Base-by-base conservation (phyloP, 2,329 filamentous ascomycete genomes). In the Arthrobotrys conoides region DNA sequence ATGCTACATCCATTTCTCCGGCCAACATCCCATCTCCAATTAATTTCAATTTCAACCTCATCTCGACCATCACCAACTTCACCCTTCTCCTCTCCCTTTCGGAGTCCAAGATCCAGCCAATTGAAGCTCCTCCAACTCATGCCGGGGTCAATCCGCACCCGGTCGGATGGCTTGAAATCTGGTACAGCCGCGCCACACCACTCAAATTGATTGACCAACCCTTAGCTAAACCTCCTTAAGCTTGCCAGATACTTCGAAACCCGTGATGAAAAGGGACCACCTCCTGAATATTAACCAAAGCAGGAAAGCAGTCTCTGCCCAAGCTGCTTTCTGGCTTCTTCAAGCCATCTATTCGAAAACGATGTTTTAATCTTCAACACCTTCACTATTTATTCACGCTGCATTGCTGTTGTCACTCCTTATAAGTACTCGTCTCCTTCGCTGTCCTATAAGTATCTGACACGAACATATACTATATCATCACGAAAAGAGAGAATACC, bases 191-290 rank as follows among this genome's bases (percentile, higher is more conserved):
- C 53, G 30, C 53, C 48, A 38, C 33, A 33, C 67, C 53, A 55
- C 67, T 71, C 41, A 71, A 64, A 46, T 41, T 38, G 41, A 38
- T 24, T 16, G 33, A 30, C 27, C 22, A 18, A 18, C 41, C 66
- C 51, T 49, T 36, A 44, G 49, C 66, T 48, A 41, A 67, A 68
- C 49, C 67, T 70, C 67, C 69, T 63, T 41, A 44, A 41, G 20
- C 30, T 38, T 59, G 48, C 69, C 69, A 49, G 69, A 72, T 72
- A 41, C 38, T 59, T 53, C 63, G 69, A 65, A 64, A 51, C 53
- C 38, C 53, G 53, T 59, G 70, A 73, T 59, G 55, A 49, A 55
- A 65, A 71, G 51, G 33, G 18, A 38, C 27, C 48, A 49, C 63
- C 70, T 73, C 70, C 70, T 67, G 70, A 67, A 5, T 14, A 8